Evolutionary conservation across 768 basidiomycete genomes (phyloP).

Genomic region (Amanita brunnescens): DNA sequence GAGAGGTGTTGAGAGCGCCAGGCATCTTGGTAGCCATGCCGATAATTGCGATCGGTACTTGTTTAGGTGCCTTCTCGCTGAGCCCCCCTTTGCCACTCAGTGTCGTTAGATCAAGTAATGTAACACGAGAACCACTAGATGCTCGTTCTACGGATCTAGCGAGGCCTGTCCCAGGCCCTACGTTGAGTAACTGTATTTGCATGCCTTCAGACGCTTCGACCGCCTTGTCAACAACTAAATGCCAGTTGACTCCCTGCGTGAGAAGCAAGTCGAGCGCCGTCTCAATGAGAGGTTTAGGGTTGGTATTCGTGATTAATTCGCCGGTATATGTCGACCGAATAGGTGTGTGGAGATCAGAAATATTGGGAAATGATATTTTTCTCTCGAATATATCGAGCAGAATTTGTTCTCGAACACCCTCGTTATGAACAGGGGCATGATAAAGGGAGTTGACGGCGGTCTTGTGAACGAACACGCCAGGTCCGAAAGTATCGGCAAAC

Average conservation of each 20-base stretch:
- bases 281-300: constrained; percentile 27
- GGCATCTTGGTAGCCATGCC: constrained; percentile 61
- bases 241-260: constrained; percentile 46
- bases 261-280: constrained; percentile 42
- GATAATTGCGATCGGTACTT: constrained; percentile 57
- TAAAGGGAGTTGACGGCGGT: constrained; percentile 45
- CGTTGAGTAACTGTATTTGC: constrained; percentile 32
- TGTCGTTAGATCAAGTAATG: constrained; percentile 16
- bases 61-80: constrained; percentile 21
- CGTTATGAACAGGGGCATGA: constrained; percentile 30
- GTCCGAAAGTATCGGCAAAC: constrained; percentile 32
- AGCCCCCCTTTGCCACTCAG: constrained; percentile 16
- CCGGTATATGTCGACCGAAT: constrained; percentile 41
- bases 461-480: constrained; percentile 27
- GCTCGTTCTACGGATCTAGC: constrained; percentile 29
- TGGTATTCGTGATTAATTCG: constrained; percentile 19
- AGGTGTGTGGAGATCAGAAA: constrained; percentile 36
- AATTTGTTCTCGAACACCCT: constrained; percentile 29
- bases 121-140: constrained; percentile 14
- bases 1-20: constrained; percentile 37
- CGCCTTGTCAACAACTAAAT: constrained; percentile 27
- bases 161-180: constrained; percentile 39
- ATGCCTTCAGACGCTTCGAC: constrained; percentile 11
- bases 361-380: constrained; percentile 41
- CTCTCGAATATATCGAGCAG: constrained; percentile 34